Evolutionary conservation across 2,329 filamentous ascomycete genomes (phyloP).

Genomic region (Magnaporthales sp.): DNA sequence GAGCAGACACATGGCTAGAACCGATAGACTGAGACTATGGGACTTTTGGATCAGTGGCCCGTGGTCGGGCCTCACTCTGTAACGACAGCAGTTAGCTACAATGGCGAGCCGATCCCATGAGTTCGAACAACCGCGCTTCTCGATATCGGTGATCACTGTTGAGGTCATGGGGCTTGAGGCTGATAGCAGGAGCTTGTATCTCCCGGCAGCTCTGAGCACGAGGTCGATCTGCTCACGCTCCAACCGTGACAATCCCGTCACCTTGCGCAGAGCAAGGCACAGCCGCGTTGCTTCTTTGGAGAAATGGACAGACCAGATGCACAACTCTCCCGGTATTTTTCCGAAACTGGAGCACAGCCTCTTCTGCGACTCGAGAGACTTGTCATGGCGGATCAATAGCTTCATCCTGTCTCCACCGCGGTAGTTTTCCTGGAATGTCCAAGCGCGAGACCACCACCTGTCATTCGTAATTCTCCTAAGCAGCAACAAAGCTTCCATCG

Average conservation of each 20-base stretch:
- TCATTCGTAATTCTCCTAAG: conserved; percentile 17
- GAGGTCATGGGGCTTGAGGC: conserved; percentile 17
- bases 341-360: too few relatives aligned
- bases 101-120: too few relatives aligned
- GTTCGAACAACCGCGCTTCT: conserved; percentile 11
- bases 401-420: conserved; percentile 18
- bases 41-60: conserved; percentile 8
- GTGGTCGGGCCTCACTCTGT: conserved; percentile 15
- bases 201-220: conserved; percentile 15
- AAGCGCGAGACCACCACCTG: conserved; percentile 22
- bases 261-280: too few relatives aligned
- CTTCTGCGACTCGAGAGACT: conserved; percentile 14
- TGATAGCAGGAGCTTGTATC: conserved; percentile 15
- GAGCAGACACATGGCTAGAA: conserved; percentile 21
- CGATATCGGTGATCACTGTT: conserved; percentile 16
- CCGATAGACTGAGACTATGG: conserved; percentile 16
- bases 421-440: conserved; percentile 26
- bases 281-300: too few relatives aligned
- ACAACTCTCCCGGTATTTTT: too few relatives aligned
- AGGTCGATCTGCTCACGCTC: conserved; percentile 3
- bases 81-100: conserved; percentile 23
- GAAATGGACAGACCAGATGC: too few relatives aligned
- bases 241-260: background rate
- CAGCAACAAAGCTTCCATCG: conserved; percentile 12
- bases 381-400: conserved; percentile 17